phyloP scores from a whole-genome alignment of 371 early-diverging fungal genomes.

The Smittium mucronatum region DNA sequence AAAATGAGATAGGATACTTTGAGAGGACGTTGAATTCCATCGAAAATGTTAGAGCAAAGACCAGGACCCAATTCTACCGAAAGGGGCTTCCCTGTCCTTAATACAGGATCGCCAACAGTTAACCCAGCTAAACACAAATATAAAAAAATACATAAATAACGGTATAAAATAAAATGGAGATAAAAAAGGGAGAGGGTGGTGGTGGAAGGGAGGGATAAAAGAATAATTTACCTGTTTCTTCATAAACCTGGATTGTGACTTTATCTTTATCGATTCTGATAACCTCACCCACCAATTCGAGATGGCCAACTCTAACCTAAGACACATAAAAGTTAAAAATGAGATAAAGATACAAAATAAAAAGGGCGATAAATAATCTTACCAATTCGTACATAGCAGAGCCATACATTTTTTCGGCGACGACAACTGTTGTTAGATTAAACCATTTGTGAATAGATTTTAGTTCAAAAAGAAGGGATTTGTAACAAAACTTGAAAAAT shows the following conservation, averaged over 20 bases:
- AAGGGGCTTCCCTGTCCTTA: conserved; percentile 93
- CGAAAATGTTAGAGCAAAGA: conserved; percentile 97
- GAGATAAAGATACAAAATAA: neutral
- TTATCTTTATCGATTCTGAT: conserved; percentile 99
- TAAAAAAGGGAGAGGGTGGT: neutral
- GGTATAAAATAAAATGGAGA: neutral
- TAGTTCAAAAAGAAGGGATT: no score
- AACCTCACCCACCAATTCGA: conserved; percentile 98
- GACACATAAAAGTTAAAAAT: neutral
- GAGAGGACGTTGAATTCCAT: conserved; percentile 99
- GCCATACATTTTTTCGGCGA: conserved; percentile 98
- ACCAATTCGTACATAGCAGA: conserved; percentile 99
- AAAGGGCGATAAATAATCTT: neutral
- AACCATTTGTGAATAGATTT: neutral
- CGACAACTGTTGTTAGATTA: conserved; percentile 61
- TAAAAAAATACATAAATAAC: conserved; percentile 1
- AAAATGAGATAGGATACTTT: conserved; percentile 16
- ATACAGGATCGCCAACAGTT: conserved; percentile 97
- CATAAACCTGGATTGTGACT: conserved; percentile 99
- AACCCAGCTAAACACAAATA: conserved; percentile 64
- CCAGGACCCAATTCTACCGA: conserved; percentile 99
- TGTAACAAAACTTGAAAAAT: no score
- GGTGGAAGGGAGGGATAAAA: no score
- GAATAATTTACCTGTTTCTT: conserved; percentile 82
- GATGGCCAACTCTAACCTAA: conserved; percentile 83